A percentile compares a stretch with the other conserved stretches of the same genome.
Evolutionary conservation across 257 asterid species (phyloP).

Genomic region (Scutellaria galericulata): DNA sequence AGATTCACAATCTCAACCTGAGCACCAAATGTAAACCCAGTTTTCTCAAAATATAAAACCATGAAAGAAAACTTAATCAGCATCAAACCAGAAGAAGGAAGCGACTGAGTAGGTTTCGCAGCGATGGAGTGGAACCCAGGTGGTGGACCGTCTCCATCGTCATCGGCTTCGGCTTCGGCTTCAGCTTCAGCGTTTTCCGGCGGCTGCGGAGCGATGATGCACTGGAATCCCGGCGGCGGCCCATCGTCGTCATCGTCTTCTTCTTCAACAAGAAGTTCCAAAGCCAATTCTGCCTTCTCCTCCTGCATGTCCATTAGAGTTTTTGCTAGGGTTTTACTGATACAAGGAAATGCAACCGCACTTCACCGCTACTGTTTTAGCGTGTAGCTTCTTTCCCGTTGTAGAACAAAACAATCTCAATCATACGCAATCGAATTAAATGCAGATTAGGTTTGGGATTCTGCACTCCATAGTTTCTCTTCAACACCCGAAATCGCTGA

Average conservation of each 20-base stretch:
- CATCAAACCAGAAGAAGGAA: slow-evolving; percentile 45
- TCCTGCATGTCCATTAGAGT: slow-evolving; percentile 11
- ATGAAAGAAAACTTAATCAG: background rate
- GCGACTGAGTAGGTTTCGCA: slow-evolving; percentile 35
- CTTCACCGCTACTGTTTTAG: background rate
- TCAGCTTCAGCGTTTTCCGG: slow-evolving; percentile 32
- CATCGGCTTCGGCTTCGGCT: slow-evolving; percentile 39
- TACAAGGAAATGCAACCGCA: background rate
- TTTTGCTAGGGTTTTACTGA: background rate
- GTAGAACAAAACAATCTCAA: too few species aligned
- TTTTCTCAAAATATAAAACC: background rate
- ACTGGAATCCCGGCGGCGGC: slow-evolving; percentile 84
- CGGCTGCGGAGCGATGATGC: slow-evolving; percentile 42
- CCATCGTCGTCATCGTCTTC: slow-evolving; percentile 71
- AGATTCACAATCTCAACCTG: background rate
- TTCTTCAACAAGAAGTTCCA: slow-evolving; percentile 35
- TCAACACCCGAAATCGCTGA: too few species aligned
- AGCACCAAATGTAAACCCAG: background rate
- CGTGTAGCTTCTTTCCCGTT: too few species aligned
- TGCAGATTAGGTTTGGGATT: too few species aligned
- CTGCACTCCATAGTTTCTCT: too few species aligned
- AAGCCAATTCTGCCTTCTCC: slow-evolving; percentile 4
- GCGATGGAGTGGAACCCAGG: slow-evolving; percentile 69
- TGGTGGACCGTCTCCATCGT: slow-evolving; percentile 72
- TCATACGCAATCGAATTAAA: too few species aligned